Base-by-base conservation (phyloP, 306 rosid species). In the Lathyrus aphaca region DNA sequence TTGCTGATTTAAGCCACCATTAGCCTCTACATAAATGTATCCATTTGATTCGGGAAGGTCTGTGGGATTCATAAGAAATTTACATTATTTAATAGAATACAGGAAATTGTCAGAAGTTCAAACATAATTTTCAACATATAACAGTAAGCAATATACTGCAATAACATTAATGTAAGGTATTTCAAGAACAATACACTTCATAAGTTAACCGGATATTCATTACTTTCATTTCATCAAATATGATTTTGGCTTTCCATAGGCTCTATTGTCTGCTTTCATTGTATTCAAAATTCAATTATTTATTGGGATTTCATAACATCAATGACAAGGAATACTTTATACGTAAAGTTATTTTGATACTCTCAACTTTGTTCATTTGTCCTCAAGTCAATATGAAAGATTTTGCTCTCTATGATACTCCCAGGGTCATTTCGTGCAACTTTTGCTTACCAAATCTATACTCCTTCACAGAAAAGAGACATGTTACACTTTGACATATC, bases 1-100 rank as follows among this genome's bases (percentile, higher is more conserved):
- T 78, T 91, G 97, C 82, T 91, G 97, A 81, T 91, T 88, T 58
- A 91, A 70, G 57, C 97, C 97, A 68, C 97, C 97, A 74, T 91
- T 91, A 44, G 97, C 97, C 82, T 91, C 97, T 70, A 91, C 71
- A 65, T 84, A 86, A 46, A 91, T 86, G 82, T 77, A 86, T 68
- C 97, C 97, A 86, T 91, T 91, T 19, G 97, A 82, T 66, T 88
- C 90, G 2, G 95, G 88, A 59, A 88, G 77, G 53, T 83, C 97
- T 91, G 69, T 46, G 46, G 75, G 50, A 21, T 53, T 21, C 37
- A 62, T 42, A 40, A 25, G 39, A 80, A 45, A 68, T 45, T 44
- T 46, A 84, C 23, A 71, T 39, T 53, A 16, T 30, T 53, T 45
- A 29, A 49, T n/a, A 69, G 51, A 60, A 5, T 68, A 76, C 63